Evolutionary conservation across 306 rosid species (phyloP), one percentile per base, ranked within the genome.

Genomic region (Pterocarpus macrocarpus): DNA sequence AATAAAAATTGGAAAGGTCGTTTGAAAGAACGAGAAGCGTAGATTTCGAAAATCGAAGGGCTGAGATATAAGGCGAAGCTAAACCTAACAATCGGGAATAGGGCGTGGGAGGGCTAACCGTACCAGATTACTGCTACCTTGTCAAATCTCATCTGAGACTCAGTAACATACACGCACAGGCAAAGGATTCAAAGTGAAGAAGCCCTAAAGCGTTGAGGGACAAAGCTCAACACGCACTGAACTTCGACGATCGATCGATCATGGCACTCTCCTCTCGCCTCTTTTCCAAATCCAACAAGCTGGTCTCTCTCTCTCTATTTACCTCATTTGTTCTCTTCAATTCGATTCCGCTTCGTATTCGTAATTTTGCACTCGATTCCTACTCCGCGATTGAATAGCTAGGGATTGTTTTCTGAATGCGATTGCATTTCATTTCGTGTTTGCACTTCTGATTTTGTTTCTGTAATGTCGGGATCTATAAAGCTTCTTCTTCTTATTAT

Each of bases 211-310:
- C 80, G 71, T 65, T 33, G 2, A 17, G 22, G 22, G 50, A 75
- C 16, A 69, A 82, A 78, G 45, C 47, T 71, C 49, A 73, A 75
- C 53, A 56, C n/a, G 58, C 83, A 80, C 57, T 50, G 57, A 50
- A 70, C 81, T 80, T 79, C 65, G 82, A 78, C 43, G 14, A 55
- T 55, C 61, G 61, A 55, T 57, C 67, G 17, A 5, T 83, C 86
- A 94, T 94, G 97, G 98, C 98, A 71, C 87, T 91, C 81, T 73
- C 91, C 66, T 77, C 90, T 82, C 94, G 98, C 66, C 87, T 88
- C 80, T 65, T 91, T 33, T 88, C 93, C 86, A 92, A 92, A 90
- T 90, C 94, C 83, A 88, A 66, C 81, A 88, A 66, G 58, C 87
- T 85, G 92, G 98, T 92, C 9, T 28, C 5, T 70, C 52, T 39